These are phyloP conservation scores for Exophiala phaeomuriformis DNA, from an alignment of 2,329 filamentous ascomycete species.

Conservation along the genomic window DNA sequence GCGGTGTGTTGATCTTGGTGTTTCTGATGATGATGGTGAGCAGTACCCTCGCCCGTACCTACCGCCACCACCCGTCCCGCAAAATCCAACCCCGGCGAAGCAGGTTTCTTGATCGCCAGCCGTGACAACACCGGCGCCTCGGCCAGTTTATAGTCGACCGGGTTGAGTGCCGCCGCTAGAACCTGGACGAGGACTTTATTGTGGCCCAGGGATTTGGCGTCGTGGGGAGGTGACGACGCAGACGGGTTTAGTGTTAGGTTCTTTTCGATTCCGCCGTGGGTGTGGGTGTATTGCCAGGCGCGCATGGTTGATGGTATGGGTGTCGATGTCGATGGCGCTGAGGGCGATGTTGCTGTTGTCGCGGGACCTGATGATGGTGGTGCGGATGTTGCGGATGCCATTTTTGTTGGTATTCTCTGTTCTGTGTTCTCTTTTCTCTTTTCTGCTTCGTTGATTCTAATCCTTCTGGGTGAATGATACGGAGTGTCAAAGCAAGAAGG, in stretches of 20 bases:
- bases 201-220: constrained; percentile 29
- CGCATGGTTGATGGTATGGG: constrained; percentile 42
- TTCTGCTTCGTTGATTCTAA: no score
- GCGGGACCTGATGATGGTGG: no score
- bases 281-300: constrained; percentile 50
- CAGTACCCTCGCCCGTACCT: constrained; percentile 19
- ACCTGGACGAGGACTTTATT: constrained; percentile 51
- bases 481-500: no score
- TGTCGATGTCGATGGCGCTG: not conserved
- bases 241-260: constrained; percentile 44
- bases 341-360: not conserved
- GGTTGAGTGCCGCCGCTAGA: constrained; percentile 50
- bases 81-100: constrained; percentile 47
- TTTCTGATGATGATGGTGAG: constrained; percentile 34
- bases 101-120: constrained; percentile 37
- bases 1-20: not conserved
- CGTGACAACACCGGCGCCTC: constrained; percentile 43
- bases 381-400: no score
- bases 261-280: constrained; percentile 45
- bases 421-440: no score
- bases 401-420: no score
- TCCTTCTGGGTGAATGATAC: no score
- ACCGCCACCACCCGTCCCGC: constrained; percentile 39
- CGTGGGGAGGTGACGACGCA: constrained; percentile 36
- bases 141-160: constrained; percentile 57